Evolutionary conservation across 2,329 filamentous ascomycete species (phyloP).

Genomic region (Drechslerella dactyloides): DNA sequence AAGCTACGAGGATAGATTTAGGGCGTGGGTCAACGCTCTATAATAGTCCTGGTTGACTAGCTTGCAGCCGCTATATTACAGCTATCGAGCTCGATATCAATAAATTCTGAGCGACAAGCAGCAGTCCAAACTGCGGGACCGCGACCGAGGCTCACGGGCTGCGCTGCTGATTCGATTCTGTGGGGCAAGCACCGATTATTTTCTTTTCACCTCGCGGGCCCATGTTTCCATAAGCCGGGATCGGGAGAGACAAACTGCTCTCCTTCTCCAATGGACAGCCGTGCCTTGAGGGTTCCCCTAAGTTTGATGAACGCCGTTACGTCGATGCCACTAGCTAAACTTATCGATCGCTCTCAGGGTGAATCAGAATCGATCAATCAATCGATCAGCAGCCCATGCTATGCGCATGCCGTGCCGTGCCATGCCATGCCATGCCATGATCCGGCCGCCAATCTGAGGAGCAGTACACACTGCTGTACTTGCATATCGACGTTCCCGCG

Average conservation of each 20-base stretch:
- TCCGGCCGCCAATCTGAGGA: neutral
- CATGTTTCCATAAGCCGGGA: conserved; percentile 38
- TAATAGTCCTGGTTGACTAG: too few relatives aligned
- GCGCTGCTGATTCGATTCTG: neutral
- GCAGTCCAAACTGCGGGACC: conserved; percentile 45
- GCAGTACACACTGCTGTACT: neutral
- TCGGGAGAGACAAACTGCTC: conserved; percentile 25
- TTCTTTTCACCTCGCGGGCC: neutral
- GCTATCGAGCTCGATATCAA: too few relatives aligned
- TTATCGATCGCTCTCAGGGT: neutral
- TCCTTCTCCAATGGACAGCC: conserved; percentile 5
- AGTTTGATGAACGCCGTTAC: too few relatives aligned
- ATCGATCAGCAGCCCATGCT: neutral
- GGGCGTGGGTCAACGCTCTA: too few relatives aligned
- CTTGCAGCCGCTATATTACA: too few relatives aligned
- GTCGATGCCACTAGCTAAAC: too few relatives aligned
- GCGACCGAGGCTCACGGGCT: neutral
- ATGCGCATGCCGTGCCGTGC: too few relatives aligned
- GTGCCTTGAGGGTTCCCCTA: neutral
- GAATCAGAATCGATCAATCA: neutral
- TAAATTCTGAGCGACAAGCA: neutral
- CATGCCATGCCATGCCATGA: too few relatives aligned
- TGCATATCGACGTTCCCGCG: neutral
- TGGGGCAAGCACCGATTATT: neutral
- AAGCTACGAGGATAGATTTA: too few relatives aligned